Evolutionary conservation across 768 basidiomycete species (phyloP).

Genomic region (Termitomyces sp.): DNA sequence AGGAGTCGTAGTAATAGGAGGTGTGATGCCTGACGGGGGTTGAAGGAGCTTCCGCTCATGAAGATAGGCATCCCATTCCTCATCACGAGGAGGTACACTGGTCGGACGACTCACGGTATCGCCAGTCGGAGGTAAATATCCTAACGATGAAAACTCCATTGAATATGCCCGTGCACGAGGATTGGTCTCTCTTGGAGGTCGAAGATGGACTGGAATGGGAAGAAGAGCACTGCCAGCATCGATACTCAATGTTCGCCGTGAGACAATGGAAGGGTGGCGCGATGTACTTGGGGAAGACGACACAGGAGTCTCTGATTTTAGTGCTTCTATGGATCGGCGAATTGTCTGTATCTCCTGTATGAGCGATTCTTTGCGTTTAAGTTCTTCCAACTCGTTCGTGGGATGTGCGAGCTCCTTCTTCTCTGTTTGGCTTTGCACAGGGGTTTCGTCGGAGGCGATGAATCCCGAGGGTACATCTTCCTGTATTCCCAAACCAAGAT

Average conservation of each 20-base stretch:
- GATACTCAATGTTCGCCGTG: slow-evolving; percentile 61
- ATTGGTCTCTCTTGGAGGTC: slow-evolving; percentile 63
- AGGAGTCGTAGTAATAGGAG: slow-evolving; percentile 68
- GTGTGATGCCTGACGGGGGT: slow-evolving; percentile 73
- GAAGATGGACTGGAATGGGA: slow-evolving; percentile 48
- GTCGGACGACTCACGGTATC: slow-evolving; percentile 62
- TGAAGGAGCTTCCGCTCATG: slow-evolving; percentile 80
- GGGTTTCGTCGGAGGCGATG: slow-evolving; percentile 41
- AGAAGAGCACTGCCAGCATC: slow-evolving; percentile 52
- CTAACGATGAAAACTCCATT: slow-evolving; percentile 56
- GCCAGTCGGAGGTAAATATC: slow-evolving; percentile 36
- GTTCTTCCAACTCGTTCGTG: slow-evolving; percentile 45
- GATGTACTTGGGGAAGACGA: slow-evolving; percentile 60
- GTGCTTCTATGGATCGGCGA: slow-evolving; percentile 68
- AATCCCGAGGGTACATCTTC: slow-evolving; percentile 70
- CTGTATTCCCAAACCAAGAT: slow-evolving; percentile 71
- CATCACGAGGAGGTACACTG: slow-evolving; percentile 65
- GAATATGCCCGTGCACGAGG: slow-evolving; percentile 68
- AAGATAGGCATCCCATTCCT: slow-evolving; percentile 86
- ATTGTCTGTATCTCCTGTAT: slow-evolving; percentile 76
- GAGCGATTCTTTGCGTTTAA: slow-evolving; percentile 65
- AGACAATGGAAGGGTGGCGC: slow-evolving; percentile 59
- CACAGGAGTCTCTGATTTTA: slow-evolving; percentile 66
- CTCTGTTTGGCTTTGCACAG: slow-evolving; percentile 6
- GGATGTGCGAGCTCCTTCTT: slow-evolving; percentile 25